Percentiles rank a stretch among this genome's conserved stretches.
Conservation (phyloP, 129 eudicot species). For the Pseudognaphalium luteoalbum region DNA sequence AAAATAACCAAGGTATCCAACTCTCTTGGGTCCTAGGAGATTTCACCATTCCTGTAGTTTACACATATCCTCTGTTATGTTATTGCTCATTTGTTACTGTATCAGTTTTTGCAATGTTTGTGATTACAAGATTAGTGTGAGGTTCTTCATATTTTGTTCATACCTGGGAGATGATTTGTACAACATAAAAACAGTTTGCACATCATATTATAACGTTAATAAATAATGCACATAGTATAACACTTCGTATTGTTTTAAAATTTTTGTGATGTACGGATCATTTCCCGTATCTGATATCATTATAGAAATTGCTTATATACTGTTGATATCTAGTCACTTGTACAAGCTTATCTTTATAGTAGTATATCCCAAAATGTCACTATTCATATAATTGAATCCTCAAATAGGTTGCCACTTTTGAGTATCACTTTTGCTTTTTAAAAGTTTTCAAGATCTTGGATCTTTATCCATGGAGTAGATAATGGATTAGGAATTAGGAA, state of each 20-base stretch:
- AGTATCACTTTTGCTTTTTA: constrained; percentile 2
- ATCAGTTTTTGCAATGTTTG: constrained; percentile 6
- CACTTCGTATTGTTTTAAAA: neutral
- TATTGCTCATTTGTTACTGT: constrained; percentile 1
- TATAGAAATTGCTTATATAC: neutral
- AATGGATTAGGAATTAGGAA: constrained; percentile 37
- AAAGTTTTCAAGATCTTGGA: constrained; percentile 27
- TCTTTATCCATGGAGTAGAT: constrained; percentile 35
- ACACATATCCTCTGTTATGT: constrained; percentile 18
- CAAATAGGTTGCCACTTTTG: constrained; percentile 20
- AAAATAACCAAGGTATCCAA: constrained; percentile 19
- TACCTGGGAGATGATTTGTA: constrained; percentile 3
- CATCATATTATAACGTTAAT: neutral
- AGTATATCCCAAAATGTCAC: constrained; percentile 26
- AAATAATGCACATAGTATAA: neutral
- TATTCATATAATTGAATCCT: constrained; percentile 22
- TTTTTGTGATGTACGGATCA: no score
- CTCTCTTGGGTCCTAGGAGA: constrained; percentile 1
- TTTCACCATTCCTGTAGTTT: constrained; percentile 16
- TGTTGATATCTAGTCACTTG: constrained; percentile 14
- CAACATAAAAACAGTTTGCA: neutral
- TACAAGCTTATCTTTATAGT: neutral
- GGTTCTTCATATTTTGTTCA: constrained; percentile 30
- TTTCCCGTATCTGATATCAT: neutral
- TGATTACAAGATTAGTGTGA: constrained; percentile 27